Conservation (phyloP, 2,329 filamentous ascomycete genomes). For the Ophiocordyceps robertsii region DNA sequence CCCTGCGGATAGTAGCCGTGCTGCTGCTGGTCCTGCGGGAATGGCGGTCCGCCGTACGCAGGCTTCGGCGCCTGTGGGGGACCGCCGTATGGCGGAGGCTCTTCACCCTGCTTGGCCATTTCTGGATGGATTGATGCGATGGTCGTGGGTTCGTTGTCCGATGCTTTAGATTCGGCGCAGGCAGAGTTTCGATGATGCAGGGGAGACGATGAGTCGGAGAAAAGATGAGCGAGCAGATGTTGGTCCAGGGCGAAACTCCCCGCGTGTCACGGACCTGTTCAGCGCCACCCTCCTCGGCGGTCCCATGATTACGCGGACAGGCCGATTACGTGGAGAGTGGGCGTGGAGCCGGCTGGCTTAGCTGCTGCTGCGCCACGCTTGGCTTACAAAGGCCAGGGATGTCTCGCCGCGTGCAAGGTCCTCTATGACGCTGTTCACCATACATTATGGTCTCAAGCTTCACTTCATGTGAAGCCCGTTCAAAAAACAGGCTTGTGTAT, state of each 20-base stretch:
- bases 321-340: slow-evolving; percentile 12
- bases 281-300: background rate
- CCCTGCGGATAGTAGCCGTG: slow-evolving; percentile 15
- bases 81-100: slow-evolving; percentile 34
- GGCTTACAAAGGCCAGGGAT: slow-evolving; percentile 4
- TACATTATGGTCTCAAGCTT: too few species aligned
- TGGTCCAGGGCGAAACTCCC: slow-evolving; percentile 3
- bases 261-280: slow-evolving; percentile 2
- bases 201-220: background rate
- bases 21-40: slow-evolving; percentile 10
- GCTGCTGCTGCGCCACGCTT: slow-evolving; percentile 19
- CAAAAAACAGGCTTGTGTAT: too few species aligned
- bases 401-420: too few species aligned
- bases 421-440: too few species aligned
- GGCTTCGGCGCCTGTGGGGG: slow-evolving; percentile 25
- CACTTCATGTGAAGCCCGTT: too few species aligned
- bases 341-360: background rate
- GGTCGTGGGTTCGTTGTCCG: background rate
- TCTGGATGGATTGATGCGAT: background rate
- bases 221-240: background rate
- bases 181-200: background rate
- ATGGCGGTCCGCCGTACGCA: slow-evolving; percentile 26
- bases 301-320: background rate
- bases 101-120: slow-evolving; percentile 34
- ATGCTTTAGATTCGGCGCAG: background rate